Base-by-base conservation (phyloP, 768 basidiomycete species). In the Cyathus striatus region DNA sequence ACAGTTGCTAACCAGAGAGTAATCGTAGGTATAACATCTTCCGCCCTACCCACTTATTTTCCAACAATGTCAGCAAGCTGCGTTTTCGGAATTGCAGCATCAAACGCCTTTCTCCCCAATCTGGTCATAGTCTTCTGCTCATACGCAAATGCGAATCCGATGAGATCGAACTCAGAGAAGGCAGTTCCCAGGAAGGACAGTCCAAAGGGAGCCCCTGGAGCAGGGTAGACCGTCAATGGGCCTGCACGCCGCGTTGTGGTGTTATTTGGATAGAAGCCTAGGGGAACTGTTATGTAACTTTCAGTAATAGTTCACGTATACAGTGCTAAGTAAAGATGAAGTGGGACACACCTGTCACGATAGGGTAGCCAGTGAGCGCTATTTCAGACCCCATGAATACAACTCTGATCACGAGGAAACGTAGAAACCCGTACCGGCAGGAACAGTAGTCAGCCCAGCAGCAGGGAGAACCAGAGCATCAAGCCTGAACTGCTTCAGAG, bases 361-460 rank as follows among this genome's bases (percentile, higher is more conserved):
- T 78, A 2, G 83, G 82, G 49, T 82, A 83, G 6, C 81, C 83
- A 4, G 78, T 76, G 43, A 83, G 73, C 3, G 80, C 82, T 60
- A 60, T 13, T 16, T 3, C 5, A 23, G 4, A 3, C n/a, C n/a
- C n/a, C n/a, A n/a, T n/a, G n/a, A n/a, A n/a, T n/a, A n/a, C n/a
- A n/a, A n/a, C n/a, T n/a, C n/a, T n/a, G n/a, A n/a, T n/a, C n/a
- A n/a, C n/a, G n/a, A n/a, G n/a, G 35, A 37, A 20, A n/a, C 41
- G 32, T 27, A 12, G 25, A 14, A 20, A 5, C 10, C 17, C 53
- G 38, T 41, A 69, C 70, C 70, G 48, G 68, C 64, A 10, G 69
- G 70, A 1, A 50, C 51, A n/a, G 62, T 64, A 5, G 66, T 68
- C 22, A 68, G 56, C 14, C 65, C 68, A 12, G 58, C 51, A 2